Conservation (phyloP, 1,139 yeast genomes). For the Yamadazyma siamensis region DNA sequence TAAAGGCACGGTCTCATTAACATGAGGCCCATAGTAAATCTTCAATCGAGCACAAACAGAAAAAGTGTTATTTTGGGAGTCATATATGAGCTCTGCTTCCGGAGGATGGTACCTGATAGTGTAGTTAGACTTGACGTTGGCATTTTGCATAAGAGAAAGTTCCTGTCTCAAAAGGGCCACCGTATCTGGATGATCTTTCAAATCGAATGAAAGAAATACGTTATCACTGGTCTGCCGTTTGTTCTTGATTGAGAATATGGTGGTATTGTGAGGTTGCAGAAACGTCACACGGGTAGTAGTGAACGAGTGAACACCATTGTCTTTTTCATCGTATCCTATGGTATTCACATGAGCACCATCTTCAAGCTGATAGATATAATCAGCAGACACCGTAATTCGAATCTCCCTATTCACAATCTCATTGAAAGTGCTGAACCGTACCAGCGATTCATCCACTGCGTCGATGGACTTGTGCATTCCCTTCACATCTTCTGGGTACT, state of each 20-base stretch:
- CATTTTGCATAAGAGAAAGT: constrained; percentile 9
- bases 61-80: constrained; percentile 8
- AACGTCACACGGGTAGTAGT: constrained; percentile 3
- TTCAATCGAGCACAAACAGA: constrained; percentile 8
- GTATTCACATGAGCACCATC: constrained; percentile 3
- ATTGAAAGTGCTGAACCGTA: constrained; percentile 10
- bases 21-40: constrained; percentile 13
- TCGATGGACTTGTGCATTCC: constrained; percentile 11
- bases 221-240: constrained; percentile 15
- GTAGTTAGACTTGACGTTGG: constrained; percentile 12
- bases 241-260: constrained; percentile 11
- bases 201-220: constrained; percentile 12
- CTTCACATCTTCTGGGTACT: constrained; percentile 5
- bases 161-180: constrained; percentile 10
- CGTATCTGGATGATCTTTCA: constrained; percentile 3
- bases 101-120: constrained; percentile 11
- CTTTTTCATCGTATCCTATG: constrained; percentile 3
- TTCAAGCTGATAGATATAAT: too few species aligned
- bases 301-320: constrained; percentile 3
- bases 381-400: constrained; percentile 2
- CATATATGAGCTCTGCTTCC: constrained; percentile 7
- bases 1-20: constrained; percentile 12
- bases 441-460: constrained; percentile 9
- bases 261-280: constrained; percentile 4
- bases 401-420: constrained; percentile 9